Percentiles rank a stretch among this genome's conserved stretches.
These are phyloP conservation scores for Zasmidium angulare DNA, from an alignment of 2,329 filamentous ascomycete species.

Conservation along the genomic window DNA sequence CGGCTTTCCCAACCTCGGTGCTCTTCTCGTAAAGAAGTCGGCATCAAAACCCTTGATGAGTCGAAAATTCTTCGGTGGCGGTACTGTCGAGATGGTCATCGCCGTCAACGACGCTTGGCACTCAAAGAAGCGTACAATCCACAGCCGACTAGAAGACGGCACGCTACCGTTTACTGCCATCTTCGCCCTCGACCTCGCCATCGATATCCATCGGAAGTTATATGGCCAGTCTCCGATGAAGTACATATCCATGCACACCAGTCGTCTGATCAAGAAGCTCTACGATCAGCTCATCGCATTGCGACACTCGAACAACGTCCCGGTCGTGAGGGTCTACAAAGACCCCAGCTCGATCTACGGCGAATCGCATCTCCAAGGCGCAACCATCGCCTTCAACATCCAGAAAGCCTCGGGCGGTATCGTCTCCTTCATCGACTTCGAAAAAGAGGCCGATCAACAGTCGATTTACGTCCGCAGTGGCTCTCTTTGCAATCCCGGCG, in stretches of 20 bases:
- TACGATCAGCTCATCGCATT: constrained; percentile 58
- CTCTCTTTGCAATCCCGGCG: constrained; percentile 86
- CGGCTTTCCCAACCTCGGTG: constrained; percentile 87
- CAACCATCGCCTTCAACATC: constrained; percentile 80
- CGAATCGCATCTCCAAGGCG: constrained; percentile 57
- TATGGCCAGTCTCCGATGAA: constrained; percentile 65
- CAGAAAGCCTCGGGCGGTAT: constrained; percentile 67
- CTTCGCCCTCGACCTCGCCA: constrained; percentile 72
- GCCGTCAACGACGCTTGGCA: constrained; percentile 78
- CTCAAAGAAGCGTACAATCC: constrained; percentile 69
- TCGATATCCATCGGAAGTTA: constrained; percentile 66
- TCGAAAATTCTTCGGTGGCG: constrained; percentile 84
- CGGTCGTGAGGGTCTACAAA: constrained; percentile 67
- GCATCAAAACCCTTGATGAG: constrained; percentile 61
- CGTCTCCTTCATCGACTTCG: constrained; percentile 77
- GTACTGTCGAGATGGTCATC: constrained; percentile 83
- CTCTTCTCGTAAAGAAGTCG: constrained; percentile 73
- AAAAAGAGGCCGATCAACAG: constrained; percentile 75
- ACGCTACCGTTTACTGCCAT: constrained; percentile 88
- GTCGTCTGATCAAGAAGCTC: constrained; percentile 61
- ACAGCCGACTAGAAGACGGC: constrained; percentile 83
- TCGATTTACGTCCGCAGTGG: constrained; percentile 82
- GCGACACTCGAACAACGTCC: constrained; percentile 65
- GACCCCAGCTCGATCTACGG: constrained; percentile 40
- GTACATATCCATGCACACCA: constrained; percentile 68